A percentile compares a stretch with the other conserved stretches of the same genome.
These are phyloP conservation scores for Geopyxis carbonaria DNA, from an alignment of 495 filamentous ascomycete genomes.

Conservation along the genomic window DNA sequence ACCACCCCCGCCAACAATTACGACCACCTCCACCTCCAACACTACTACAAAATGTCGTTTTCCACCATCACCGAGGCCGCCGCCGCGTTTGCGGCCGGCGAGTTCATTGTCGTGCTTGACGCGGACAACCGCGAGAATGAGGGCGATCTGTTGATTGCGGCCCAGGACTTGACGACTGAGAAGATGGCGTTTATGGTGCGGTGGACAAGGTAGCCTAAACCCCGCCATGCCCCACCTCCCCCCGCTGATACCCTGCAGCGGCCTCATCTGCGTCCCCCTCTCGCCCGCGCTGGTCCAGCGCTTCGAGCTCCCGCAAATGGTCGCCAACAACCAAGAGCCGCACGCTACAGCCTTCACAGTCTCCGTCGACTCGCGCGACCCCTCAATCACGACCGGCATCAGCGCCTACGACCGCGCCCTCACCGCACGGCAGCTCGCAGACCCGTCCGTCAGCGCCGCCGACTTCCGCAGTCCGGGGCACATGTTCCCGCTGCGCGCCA, in stretches of 20 bases:
- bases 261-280: slow-evolving; percentile 78
- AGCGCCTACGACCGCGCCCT: slow-evolving; percentile 72
- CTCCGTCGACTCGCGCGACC: slow-evolving; percentile 57
- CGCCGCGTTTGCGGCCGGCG: slow-evolving; percentile 68
- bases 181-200: slow-evolving; percentile 95
- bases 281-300: slow-evolving; percentile 43
- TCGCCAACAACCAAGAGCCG: slow-evolving; percentile 61
- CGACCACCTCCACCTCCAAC: too few relatives aligned
- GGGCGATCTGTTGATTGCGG: slow-evolving; percentile 92
- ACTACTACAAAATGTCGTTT: too few relatives aligned
- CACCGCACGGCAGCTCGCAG: slow-evolving; percentile 64
- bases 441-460: slow-evolving; percentile 36
- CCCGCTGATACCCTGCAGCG: slow-evolving; percentile 46
- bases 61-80: too few relatives aligned
- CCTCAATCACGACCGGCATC: slow-evolving; percentile 73
- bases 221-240: neutral
- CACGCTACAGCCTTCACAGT: slow-evolving; percentile 86
- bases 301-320: slow-evolving; percentile 80
- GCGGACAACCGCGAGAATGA: slow-evolving; percentile 85
- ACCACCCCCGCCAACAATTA: too few relatives aligned
- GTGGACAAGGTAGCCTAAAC: slow-evolving; percentile 43
- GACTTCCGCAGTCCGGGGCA: slow-evolving; percentile 76
- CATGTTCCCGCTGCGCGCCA: slow-evolving; percentile 69
- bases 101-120: slow-evolving; percentile 94
- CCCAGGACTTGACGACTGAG: slow-evolving; percentile 61